Conservation (phyloP, 169 alveolate species). For the Plasmodium cynomolgi region DNA sequence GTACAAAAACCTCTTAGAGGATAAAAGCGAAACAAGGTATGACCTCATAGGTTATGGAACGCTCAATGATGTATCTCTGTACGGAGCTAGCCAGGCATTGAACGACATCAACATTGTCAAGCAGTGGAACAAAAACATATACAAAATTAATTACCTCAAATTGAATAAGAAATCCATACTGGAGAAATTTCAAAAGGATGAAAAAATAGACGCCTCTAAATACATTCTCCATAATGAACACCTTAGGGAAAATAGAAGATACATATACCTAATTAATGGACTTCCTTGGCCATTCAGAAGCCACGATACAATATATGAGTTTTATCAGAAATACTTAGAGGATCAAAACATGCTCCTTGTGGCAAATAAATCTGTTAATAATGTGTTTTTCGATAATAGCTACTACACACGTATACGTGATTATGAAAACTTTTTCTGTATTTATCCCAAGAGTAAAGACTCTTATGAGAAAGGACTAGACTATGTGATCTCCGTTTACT, state of each 20-base stretch:
- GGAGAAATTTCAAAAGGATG: neutral
- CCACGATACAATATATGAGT: constrained; percentile 37
- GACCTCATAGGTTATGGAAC: constrained; percentile 43
- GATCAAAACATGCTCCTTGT: constrained; percentile 29
- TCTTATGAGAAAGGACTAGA: constrained; percentile 21
- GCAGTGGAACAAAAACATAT: constrained; percentile 40
- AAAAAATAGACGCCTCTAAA: neutral
- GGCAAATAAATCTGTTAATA: constrained; percentile 8
- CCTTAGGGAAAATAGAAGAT: neutral
- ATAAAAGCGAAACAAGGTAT: constrained; percentile 12
- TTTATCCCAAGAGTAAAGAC: constrained; percentile 18
- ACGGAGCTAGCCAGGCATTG: constrained; percentile 14
- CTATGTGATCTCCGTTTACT: constrained; percentile 29
- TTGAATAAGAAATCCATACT: neutral
- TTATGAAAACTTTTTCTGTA: constrained; percentile 45
- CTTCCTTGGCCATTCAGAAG: constrained; percentile 66
- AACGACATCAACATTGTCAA: constrained; percentile 1
- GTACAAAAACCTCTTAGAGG: constrained; percentile 10
- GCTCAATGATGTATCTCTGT: constrained; percentile 28
- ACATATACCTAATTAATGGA: constrained; percentile 17
- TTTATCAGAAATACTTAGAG: constrained; percentile 23
- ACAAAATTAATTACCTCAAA: constrained; percentile 18
- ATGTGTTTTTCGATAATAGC: neutral
- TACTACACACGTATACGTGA: constrained; percentile 26
- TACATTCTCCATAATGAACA: neutral